Evolutionary conservation across 192 early-diverging fungal species (phyloP), one percentile per base, ranked within the genome.

Genomic region (Thoreauomyces humboldtii): DNA sequence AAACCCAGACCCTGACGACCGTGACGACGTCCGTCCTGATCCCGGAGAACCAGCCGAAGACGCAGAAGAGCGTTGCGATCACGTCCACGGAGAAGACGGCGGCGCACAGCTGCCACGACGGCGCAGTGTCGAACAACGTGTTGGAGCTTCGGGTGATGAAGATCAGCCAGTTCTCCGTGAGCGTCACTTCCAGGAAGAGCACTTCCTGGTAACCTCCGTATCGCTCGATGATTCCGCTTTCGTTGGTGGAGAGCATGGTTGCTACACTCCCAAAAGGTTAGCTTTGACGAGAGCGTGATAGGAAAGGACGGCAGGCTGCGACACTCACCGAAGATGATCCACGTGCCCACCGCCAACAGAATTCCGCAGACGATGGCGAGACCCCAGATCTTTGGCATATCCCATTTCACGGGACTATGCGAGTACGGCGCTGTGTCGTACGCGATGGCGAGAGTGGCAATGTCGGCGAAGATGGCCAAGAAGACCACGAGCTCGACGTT

Each of bases 391-490:
- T 96, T 90, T 48, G 82, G 78, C 48, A 96, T 77, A 61, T 92
- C 87, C 93, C 93, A 96, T 69, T 91, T 81, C 80, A 93, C 88
- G 38, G 92, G 92, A 60, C 79, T 71, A 69, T 83, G 81, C 24
- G 91, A 93, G 55, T 91, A 89, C 38, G 77, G 79, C 41, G 92
- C 91, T 55, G 86, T 86, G 72, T 95, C 93, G 59, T 87, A 88
- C 53, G 93, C 90, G 65, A 95, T 95, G 64, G 90, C 92, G 82
- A 95, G 83, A 66, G 92, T 93, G 37, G 93, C 92, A 62, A 90
- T 92, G 73, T 95, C 93, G 80, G 93, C 93, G 56, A 95, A 80
- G 61, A 95, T 86, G 72, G 90, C 89, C 50, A 95, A 84, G 67
- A 95, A 88, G 59, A 95, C 78, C 52, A 95, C 85, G 71, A 95